Evolutionary conservation across 768 basidiomycete genomes (phyloP).

Genomic region (Trichaptum fuscoviolaceum): DNA sequence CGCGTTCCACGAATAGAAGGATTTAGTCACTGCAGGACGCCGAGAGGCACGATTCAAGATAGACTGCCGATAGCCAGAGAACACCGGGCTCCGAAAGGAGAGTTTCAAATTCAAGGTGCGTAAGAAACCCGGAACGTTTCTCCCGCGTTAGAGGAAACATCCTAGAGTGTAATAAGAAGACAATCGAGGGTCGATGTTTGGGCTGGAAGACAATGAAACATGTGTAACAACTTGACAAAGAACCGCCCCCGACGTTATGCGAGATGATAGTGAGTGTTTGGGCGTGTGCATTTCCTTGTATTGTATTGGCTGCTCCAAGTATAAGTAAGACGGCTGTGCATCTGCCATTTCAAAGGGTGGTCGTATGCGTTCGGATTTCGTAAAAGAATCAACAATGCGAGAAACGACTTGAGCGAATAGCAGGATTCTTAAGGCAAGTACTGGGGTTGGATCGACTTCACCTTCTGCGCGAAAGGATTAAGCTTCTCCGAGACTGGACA

Average conservation of each 20-base stretch:
- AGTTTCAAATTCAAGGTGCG: not conserved
- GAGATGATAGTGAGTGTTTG: not conserved
- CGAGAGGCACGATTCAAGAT: not conserved
- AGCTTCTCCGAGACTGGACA: not conserved
- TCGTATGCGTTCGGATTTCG: not conserved
- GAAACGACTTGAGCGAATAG: not conserved
- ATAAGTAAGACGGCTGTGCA: not conserved
- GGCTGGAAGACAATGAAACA: not conserved
- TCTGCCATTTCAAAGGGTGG: not conserved
- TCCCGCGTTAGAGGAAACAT: not conserved
- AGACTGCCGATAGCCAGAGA: not conserved
- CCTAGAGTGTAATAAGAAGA: not conserved
- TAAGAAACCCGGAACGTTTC: not conserved
- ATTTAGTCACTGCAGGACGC: not conserved
- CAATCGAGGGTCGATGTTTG: not conserved
- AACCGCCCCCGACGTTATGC: not conserved
- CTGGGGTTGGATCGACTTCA: not conserved
- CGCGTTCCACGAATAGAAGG: not conserved
- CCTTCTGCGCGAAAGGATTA: not conserved
- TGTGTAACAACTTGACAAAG: not conserved
- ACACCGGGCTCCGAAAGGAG: not conserved
- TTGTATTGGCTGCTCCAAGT: not conserved
- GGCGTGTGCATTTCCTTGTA: not conserved
- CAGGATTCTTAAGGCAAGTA: not conserved
- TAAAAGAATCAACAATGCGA: not conserved